Evolutionary conservation across 805 yeast species (phyloP).

Genomic region (Pichia cabralensis): DNA sequence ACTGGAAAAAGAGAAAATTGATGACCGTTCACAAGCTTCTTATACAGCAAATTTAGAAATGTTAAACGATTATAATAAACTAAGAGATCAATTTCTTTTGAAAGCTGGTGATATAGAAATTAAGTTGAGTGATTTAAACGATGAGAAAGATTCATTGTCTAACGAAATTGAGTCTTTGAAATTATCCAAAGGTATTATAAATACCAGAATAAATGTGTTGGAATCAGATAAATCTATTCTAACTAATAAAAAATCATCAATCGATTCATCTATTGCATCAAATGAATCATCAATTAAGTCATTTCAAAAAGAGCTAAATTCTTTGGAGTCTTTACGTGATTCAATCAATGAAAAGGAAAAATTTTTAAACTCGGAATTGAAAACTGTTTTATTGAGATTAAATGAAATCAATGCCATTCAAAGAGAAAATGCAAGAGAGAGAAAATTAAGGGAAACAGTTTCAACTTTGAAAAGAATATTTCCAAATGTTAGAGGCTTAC

Average conservation of each 20-base stretch:
- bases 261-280: conserved; percentile 18
- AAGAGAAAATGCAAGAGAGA: conserved; percentile 66
- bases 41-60: conserved; percentile 36
- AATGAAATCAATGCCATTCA: conserved; percentile 69
- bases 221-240: conserved; percentile 24
- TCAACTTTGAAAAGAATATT: conserved; percentile 57
- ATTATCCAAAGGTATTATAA: conserved; percentile 27
- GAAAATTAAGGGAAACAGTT: conserved; percentile 62
- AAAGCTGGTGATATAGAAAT: conserved; percentile 48
- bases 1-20: conserved; percentile 9
- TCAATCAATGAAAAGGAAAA: conserved; percentile 37
- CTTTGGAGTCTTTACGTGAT: conserved; percentile 29
- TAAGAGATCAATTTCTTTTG: conserved; percentile 48
- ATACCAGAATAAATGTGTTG: conserved; percentile 27
- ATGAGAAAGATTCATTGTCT: conserved; percentile 25
- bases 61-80: conserved; percentile 43
- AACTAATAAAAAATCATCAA: conserved; percentile 20
- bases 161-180: conserved; percentile 29
- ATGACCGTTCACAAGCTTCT: conserved; percentile 9
- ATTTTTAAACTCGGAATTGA: conserved; percentile 53
- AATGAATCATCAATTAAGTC: conserved; percentile 26
- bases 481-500: conserved; percentile 78
- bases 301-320: conserved; percentile 15
- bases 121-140: conserved; percentile 37
- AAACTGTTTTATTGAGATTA: conserved; percentile 47